A percentile compares a stretch with the other conserved stretches of the same genome.
Conservation (phyloP, 371 early-diverging fungal genomes). For the Mucor plumbeus region DNA sequence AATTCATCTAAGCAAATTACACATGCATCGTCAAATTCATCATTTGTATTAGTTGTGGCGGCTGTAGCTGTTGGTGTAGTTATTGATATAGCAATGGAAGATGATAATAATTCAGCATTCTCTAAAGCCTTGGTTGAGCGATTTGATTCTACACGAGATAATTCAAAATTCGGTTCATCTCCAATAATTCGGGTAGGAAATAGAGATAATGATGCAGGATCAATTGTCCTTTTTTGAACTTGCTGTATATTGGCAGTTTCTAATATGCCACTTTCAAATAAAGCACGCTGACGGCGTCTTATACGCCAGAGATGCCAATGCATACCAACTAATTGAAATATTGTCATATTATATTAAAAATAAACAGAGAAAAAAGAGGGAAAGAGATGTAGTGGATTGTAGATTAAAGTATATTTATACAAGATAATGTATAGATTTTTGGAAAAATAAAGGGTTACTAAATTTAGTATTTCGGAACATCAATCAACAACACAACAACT, state of each 20-base stretch:
- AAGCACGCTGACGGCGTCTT: conserved; percentile 42
- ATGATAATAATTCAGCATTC: conserved; percentile 34
- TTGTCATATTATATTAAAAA: conserved; percentile 1
- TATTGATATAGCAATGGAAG: background rate
- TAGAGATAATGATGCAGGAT: conserved; percentile 31
- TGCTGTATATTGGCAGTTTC: conserved; percentile 12
- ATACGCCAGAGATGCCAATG: conserved; percentile 60
- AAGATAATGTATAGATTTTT: background rate
- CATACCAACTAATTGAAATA: conserved; percentile 45
- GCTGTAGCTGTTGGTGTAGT: background rate
- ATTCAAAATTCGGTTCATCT: conserved; percentile 11
- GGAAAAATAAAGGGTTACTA: conserved; percentile 5
- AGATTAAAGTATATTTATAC: too few species aligned
- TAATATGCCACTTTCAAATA: conserved; percentile 44
- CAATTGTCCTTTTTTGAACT: conserved; percentile 33
- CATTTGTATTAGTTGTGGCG: background rate
- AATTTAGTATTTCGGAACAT: conserved; percentile 16
- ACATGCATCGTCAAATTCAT: conserved; percentile 51
- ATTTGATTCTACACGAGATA: conserved; percentile 27
- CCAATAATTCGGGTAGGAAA: conserved; percentile 52
- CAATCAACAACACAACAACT: conserved; percentile 13
- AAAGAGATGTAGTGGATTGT: background rate
- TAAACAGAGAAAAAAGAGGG: background rate
- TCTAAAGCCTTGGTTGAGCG: conserved; percentile 38
- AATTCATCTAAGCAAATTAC: conserved; percentile 85